A percentile compares a stretch with the other conserved stretches of the same genome.
Evolutionary conservation across 2,329 filamentous ascomycete species (phyloP).

Genomic region (Paracamarosporium sp.): DNA sequence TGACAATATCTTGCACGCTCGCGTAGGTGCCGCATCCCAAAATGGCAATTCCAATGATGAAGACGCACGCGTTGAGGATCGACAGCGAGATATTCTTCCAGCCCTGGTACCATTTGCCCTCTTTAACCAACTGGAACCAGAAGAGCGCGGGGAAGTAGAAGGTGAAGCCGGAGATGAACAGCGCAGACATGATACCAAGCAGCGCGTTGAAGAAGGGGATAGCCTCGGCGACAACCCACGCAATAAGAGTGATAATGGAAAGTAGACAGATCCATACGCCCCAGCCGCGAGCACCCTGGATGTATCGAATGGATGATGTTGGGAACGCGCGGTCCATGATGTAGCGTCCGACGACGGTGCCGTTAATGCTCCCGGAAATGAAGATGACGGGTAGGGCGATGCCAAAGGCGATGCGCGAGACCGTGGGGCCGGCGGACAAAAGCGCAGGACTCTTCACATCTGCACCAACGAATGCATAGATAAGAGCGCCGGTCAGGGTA

Average conservation of each 20-base stretch:
- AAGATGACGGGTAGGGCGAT: constrained; percentile 75
- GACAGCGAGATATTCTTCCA: constrained; percentile 40
- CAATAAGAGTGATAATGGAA: constrained; percentile 64
- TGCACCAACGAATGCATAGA: constrained; percentile 71
- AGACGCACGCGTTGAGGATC: constrained; percentile 33
- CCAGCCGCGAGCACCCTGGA: constrained; percentile 47
- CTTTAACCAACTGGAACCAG: constrained; percentile 50
- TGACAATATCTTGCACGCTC: constrained; percentile 52
- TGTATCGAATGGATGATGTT: constrained; percentile 56
- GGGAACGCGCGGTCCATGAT: constrained; percentile 68
- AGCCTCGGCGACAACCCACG: constrained; percentile 73
- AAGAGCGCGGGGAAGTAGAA: constrained; percentile 51
- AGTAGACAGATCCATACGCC: constrained; percentile 67
- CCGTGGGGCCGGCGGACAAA: constrained; percentile 63
- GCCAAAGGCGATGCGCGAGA: constrained; percentile 75
- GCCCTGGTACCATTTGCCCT: constrained; percentile 50
- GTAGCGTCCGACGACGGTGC: constrained; percentile 71
- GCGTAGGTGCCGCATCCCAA: constrained; percentile 53
- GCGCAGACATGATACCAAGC: constrained; percentile 66
- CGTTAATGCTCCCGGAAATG: constrained; percentile 74
- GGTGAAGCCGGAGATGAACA: constrained; percentile 74
- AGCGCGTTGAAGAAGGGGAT: constrained; percentile 76
- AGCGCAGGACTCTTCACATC: constrained; percentile 70
- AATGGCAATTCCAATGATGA: constrained; percentile 40
- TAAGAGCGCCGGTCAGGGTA: constrained; percentile 70